A percentile compares a stretch with the other conserved stretches of the same genome.
Evolutionary conservation across 345 rosid genomes (phyloP).

Genomic region (Clarkia xantiana): DNA sequence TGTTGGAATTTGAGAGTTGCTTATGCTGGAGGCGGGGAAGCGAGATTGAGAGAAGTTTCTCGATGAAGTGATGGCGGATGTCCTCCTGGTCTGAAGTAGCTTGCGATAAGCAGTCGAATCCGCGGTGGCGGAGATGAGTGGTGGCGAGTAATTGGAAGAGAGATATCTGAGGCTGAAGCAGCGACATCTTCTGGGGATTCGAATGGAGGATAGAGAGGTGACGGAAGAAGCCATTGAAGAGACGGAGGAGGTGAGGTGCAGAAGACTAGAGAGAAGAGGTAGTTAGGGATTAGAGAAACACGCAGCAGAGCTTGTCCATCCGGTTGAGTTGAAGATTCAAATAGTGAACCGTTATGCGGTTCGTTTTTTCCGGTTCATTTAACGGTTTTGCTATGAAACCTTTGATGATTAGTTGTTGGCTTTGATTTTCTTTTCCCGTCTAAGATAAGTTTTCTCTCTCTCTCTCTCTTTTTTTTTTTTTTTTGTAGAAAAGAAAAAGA

Average conservation of each 20-base stretch:
- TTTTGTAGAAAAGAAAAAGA: too few species aligned
- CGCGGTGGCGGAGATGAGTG: slow-evolving; percentile 9
- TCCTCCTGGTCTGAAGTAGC: slow-evolving; percentile 11
- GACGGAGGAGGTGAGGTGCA: not conserved
- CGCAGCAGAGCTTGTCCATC: not conserved
- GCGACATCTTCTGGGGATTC: slow-evolving; percentile 25
- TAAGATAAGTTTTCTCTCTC: too few species aligned
- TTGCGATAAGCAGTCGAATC: slow-evolving; percentile 11
- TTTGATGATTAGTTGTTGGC: too few species aligned
- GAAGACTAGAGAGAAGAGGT: not conserved
- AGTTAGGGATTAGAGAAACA: slow-evolving; percentile 16
- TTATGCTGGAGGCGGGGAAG: slow-evolving; percentile 7
- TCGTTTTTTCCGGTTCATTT: too few species aligned
- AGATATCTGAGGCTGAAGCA: slow-evolving; percentile 23
- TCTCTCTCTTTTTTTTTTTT: too few species aligned
- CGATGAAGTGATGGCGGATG: slow-evolving; percentile 22
- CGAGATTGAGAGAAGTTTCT: slow-evolving; percentile 33
- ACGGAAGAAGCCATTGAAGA: slow-evolving; percentile 56
- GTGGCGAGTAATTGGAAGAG: slow-evolving; percentile 14
- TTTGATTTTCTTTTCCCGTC: not conserved
- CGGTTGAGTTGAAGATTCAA: too few species aligned
- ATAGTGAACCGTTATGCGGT: too few species aligned
- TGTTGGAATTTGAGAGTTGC: slow-evolving; percentile 24
- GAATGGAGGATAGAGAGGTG: slow-evolving; percentile 41
- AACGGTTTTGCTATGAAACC: too few species aligned